Base-by-base conservation (phyloP, 2,329 filamentous ascomycete genomes). In the Epicoccum sorghinum region DNA sequence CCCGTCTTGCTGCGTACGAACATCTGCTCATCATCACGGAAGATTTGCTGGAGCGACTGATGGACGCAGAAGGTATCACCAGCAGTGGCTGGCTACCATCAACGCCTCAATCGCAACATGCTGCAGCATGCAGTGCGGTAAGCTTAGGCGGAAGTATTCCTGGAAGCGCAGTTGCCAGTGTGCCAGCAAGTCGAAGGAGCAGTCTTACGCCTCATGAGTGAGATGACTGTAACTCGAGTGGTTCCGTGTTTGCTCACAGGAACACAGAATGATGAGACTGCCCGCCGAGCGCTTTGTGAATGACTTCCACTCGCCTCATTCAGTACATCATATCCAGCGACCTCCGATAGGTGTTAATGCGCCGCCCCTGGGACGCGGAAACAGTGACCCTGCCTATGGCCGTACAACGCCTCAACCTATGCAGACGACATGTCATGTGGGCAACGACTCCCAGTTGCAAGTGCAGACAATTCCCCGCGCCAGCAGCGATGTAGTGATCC, bases 11-110 rank as follows among this genome's bases (percentile, higher is more conserved):
- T 36, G 71, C 71, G 6, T 35, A 68, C 25, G 70, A 74, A 41
- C 71, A 73, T 36, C 48, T 73, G 13, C 70, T 74, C 18, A 66
- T 73, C 48, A 72, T 73, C 41, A 73, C 69, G 7, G 71, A 74
- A 53, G 70, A 73, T 38, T 48, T 73, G 7, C 53, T 73, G 22
- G 62, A 71, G 27, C 58, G 70, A 14, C 59, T 74, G 23, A 59
- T 74, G 37, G 70, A 72, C 24, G 49, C 60, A 7, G 68, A 73
- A 52, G 69, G 69, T 5, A 73, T 74, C 41, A 62, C 60, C 12
- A 71, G 70, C 47, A 68, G 61, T 50, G 70, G 70, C n/a, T 74
- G 70, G 71, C 55, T 74, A 18, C 69, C 71, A 10, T 60, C 62
- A 10, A 73, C 69, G n/a, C 59, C 69, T 22, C 68, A 71, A 39